phyloP scores from a whole-genome alignment of 192 early-diverging fungal species.

The Mortierella hygrophila region DNA sequence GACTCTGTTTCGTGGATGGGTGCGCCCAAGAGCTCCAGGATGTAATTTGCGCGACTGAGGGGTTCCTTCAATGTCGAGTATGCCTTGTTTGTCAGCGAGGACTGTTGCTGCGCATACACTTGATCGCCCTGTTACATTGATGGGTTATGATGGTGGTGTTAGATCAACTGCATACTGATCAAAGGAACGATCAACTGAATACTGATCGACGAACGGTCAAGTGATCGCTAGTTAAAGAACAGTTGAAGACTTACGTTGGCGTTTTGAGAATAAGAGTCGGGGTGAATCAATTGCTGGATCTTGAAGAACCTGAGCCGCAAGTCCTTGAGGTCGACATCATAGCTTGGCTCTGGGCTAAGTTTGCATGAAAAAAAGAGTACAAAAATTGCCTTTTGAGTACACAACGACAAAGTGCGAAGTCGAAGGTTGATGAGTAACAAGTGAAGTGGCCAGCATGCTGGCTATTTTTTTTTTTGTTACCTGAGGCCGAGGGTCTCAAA shows the following conservation, averaged over 20 bases:
- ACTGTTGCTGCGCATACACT: conserved; percentile 75
- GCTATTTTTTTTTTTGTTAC: background rate
- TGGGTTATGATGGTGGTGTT: background rate
- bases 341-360: conserved; percentile 62
- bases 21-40: conserved; percentile 72
- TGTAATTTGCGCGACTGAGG: conserved; percentile 83
- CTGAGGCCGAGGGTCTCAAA: conserved; percentile 42
- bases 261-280: conserved; percentile 81
- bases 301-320: conserved; percentile 77
- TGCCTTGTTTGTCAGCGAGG: conserved; percentile 89
- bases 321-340: conserved; percentile 72
- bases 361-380: background rate
- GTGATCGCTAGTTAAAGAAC: background rate
- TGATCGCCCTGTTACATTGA: conserved; percentile 67
- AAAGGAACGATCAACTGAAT: background rate
- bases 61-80: conserved; percentile 85
- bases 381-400: conserved; percentile 13
- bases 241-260: conserved; percentile 56
- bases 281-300: conserved; percentile 88
- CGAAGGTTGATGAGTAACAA: background rate
- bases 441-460: background rate
- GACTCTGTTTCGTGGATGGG: conserved; percentile 74
- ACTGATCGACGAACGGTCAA: too few relatives aligned
- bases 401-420: background rate
- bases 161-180: background rate